Percentiles rank a stretch among this genome's conserved stretches.
These are phyloP conservation scores for Gloeostereum incarnatum DNA, from an alignment of 768 basidiomycete species.

Conservation along the genomic window DNA sequence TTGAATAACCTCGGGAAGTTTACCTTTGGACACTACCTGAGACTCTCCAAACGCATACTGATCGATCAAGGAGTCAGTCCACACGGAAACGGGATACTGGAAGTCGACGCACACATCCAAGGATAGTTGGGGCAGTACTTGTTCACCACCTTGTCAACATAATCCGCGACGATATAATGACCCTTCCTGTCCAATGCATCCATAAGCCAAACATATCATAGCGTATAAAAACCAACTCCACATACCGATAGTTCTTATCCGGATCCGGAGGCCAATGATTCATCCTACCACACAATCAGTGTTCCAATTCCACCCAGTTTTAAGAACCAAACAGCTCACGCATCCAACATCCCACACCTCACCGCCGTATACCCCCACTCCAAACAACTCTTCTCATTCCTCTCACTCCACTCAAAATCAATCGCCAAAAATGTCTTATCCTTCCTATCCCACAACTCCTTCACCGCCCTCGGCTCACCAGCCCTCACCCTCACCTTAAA, in stretches of 20 bases:
- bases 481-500: conserved; percentile 53
- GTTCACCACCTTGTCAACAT: conserved; percentile 55
- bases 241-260: conserved; percentile 68
- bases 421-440: conserved; percentile 73
- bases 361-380: conserved; percentile 84
- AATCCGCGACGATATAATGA: conserved; percentile 67
- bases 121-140: conserved; percentile 56
- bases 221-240: conserved; percentile 1
- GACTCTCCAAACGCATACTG: conserved; percentile 81
- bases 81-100: conserved; percentile 2
- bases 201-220: conserved; percentile 9
- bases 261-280: conserved; percentile 75
- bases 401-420: conserved; percentile 70
- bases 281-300: conserved; percentile 25
- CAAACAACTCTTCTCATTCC: conserved; percentile 55
- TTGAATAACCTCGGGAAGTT: conserved; percentile 63
- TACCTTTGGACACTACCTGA: conserved; percentile 57
- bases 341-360: conserved; percentile 60
- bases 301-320: neutral
- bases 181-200: conserved; percentile 36
- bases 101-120: conserved; percentile 41
- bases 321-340: conserved; percentile 31
- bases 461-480: conserved; percentile 58
- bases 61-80: conserved; percentile 10
- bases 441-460: conserved; percentile 55